phyloP scores from a whole-genome alignment of 140 eudicot genomes.

The Senecio squalidus region DNA sequence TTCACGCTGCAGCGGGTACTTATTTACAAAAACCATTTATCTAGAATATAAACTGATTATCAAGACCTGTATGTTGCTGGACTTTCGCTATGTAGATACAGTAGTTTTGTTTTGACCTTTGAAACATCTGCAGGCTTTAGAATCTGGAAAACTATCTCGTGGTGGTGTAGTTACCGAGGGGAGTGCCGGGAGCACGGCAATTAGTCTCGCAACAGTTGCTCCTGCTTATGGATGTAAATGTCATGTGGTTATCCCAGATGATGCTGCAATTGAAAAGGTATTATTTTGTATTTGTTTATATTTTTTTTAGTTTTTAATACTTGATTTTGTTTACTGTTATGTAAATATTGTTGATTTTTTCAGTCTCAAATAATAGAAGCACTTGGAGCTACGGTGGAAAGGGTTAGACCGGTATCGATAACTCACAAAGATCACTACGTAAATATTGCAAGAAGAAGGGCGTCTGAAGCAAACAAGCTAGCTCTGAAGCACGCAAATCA shows the following conservation, averaged over 20 bases:
- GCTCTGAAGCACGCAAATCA: slow-evolving; percentile 30
- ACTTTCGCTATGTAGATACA: too few species aligned
- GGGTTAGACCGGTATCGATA: slow-evolving; percentile 97
- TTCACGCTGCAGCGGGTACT: not conserved
- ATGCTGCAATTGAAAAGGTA: slow-evolving; percentile 96
- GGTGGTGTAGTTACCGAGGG: slow-evolving; percentile 98
- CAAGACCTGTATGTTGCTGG: not conserved
- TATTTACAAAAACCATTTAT: not conserved
- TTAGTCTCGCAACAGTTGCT: slow-evolving; percentile 98
- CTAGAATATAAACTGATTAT: not conserved
- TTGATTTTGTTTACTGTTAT: too few species aligned
- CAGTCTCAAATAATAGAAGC: slow-evolving; percentile 96
- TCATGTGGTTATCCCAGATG: slow-evolving; percentile 99
- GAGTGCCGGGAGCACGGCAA: slow-evolving; percentile 99
- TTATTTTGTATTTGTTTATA: not conserved
- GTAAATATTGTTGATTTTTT: slow-evolving; percentile 1
- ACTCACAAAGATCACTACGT: slow-evolving; percentile 93
- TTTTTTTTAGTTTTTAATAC: not conserved
- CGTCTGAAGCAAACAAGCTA: slow-evolving; percentile 70
- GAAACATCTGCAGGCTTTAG: slow-evolving; percentile 58
- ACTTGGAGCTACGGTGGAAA: slow-evolving; percentile 94
- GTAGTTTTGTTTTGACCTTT: not conserved
- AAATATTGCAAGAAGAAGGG: slow-evolving; percentile 92
- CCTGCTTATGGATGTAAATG: slow-evolving; percentile 97
- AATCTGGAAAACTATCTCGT: slow-evolving; percentile 58